Base-by-base conservation (phyloP, 176 grass and related monocot species). In the Aegilops sharonensis region DNA sequence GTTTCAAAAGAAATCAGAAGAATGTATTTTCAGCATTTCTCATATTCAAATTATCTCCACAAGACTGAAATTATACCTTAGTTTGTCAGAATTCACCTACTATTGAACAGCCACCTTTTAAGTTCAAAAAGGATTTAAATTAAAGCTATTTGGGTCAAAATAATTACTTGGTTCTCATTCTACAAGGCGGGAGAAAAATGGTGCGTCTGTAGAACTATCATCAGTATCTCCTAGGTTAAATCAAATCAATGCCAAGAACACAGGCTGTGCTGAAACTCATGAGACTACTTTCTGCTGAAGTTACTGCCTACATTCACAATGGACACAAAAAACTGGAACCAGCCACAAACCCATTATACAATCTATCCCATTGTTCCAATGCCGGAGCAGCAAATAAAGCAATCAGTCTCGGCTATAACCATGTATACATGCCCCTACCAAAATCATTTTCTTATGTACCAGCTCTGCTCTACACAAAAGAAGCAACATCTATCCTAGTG, bases 381-480 rank as follows among this genome's bases (percentile, higher is more conserved):
- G 72, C 68, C 84, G 79, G 54, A 72, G 54, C 37, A 5, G 42
- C 75, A 83, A 84, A 81, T 78, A 60, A 72, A 82, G 76, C 47
- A 85, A 73, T 74, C 66, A 75, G 82, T 75, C 68, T 67, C 23
- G 10, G 48, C 87, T 89, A 89, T 86, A 79, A 37, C 63, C 67
- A 68, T 90, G 82, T 88, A 83, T 90, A 90, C 78, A 93, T 88
- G 77, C 61, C 88, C 79, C 59, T 88, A 88, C 72, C 82, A 90
- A 93, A 93, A 86, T 88, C 37, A 32, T 77, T 81, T 91, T 83
- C 85, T 90, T 93, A 90, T 93, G 83, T 90, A 88, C 91, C 75
- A 86, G 43, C 82, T 83, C 82, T 85, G 83, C 78, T 83, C 88
- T 85, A 87, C 81, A 93, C 56, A 93, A 85, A 88, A 79, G 65